Conservation (phyloP, 257 asterid genomes). For the Solanum tarapatanum region DNA sequence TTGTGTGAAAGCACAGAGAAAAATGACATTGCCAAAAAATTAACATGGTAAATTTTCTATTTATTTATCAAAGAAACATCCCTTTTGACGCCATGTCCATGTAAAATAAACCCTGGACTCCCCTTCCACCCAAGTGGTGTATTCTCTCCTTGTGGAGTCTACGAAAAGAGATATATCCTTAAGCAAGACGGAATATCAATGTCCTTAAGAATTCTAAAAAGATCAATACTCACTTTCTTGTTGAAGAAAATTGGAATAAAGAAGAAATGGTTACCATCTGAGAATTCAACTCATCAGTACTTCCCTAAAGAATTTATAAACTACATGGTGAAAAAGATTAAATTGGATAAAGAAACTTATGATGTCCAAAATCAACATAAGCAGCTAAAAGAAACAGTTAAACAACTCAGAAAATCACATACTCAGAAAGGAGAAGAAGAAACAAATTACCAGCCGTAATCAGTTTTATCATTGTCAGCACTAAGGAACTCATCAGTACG, state of each 20-base stretch:
- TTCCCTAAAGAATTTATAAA: not conserved
- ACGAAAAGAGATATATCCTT: too few relatives aligned
- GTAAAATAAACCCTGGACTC: not conserved
- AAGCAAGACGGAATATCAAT: too few relatives aligned
- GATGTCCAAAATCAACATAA: not conserved
- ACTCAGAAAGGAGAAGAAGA: not conserved
- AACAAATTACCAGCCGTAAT: constrained; percentile 71
- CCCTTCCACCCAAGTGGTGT: not conserved
- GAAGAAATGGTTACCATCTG: not conserved
- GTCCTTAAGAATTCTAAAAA: not conserved
- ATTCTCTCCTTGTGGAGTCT: too few relatives aligned
- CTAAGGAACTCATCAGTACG: constrained; percentile 84
- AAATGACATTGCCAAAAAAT: not conserved
- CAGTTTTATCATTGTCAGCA: constrained; percentile 91
- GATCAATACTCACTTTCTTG: not conserved
- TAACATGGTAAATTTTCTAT: not conserved
- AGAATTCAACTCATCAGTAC: not conserved
- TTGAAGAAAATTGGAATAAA: not conserved
- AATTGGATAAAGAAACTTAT: not conserved
- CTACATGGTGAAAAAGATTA: not conserved
- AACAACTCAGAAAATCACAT: not conserved
- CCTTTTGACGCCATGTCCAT: not conserved
- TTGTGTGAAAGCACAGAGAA: not conserved
- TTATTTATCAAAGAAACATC: not conserved
- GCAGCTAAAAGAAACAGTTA: not conserved